These are phyloP conservation scores for Incumbomyces delicatus DNA, from an alignment of 2,329 filamentous ascomycete genomes.

Conservation along the genomic window DNA sequence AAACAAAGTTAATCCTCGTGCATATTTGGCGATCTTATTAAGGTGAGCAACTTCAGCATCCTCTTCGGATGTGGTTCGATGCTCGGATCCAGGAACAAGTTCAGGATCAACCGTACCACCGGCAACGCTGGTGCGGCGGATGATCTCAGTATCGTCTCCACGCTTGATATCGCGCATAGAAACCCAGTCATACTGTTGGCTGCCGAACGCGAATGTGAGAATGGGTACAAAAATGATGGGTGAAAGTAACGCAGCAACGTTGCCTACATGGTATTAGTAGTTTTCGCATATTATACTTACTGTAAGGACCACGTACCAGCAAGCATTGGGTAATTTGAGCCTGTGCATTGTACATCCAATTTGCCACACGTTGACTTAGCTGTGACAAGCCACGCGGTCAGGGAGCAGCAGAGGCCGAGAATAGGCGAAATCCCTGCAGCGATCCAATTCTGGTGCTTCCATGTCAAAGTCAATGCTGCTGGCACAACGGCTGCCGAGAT, in stretches of 20 bases:
- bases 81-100: slow-evolving; percentile 44
- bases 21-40: slow-evolving; percentile 44
- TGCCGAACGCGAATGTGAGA: slow-evolving; percentile 60
- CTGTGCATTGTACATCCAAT: slow-evolving; percentile 64
- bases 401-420: slow-evolving; percentile 56
- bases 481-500: slow-evolving; percentile 79
- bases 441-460: slow-evolving; percentile 68
- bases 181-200: slow-evolving; percentile 74
- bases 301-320: too few species aligned
- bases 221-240: slow-evolving; percentile 66
- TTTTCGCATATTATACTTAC: too few species aligned
- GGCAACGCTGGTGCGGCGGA: slow-evolving; percentile 43
- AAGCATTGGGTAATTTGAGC: slow-evolving; percentile 48
- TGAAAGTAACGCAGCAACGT: slow-evolving; percentile 70
- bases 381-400: slow-evolving; percentile 71
- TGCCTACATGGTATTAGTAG: slow-evolving; percentile 67
- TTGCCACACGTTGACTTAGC: slow-evolving; percentile 58
- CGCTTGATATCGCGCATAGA: slow-evolving; percentile 71
- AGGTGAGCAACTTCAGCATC: slow-evolving; percentile 40
- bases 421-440: slow-evolving; percentile 62
- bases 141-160: slow-evolving; percentile 67
- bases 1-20: slow-evolving; percentile 48
- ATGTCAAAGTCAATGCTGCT: slow-evolving; percentile 68
- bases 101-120: slow-evolving; percentile 48
- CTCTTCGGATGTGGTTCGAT: slow-evolving; percentile 25